Percentiles rank a stretch among this genome's conserved stretches.
These are phyloP conservation scores for Stachybotrys chartarum DNA, from an alignment of 2,329 filamentous ascomycete genomes.

Conservation along the genomic window DNA sequence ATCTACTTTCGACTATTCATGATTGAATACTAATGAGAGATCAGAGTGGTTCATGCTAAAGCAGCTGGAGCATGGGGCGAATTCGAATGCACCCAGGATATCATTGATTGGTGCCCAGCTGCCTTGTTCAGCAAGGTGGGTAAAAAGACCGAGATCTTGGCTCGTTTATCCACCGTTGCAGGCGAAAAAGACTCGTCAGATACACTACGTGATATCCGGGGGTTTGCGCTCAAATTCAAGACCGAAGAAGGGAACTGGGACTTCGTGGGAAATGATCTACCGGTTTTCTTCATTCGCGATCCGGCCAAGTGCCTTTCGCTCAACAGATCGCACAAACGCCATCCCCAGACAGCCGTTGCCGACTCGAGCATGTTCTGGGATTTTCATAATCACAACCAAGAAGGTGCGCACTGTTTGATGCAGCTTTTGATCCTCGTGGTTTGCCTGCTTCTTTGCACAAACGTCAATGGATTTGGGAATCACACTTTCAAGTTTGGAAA, in stretches of 20 bases:
- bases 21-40: neutral
- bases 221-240: constrained; percentile 53
- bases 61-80: constrained; percentile 42
- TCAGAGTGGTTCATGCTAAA: constrained; percentile 22
- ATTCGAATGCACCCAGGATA: constrained; percentile 53
- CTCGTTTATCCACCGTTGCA: constrained; percentile 66
- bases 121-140: constrained; percentile 45
- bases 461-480: constrained; percentile 1
- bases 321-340: constrained; percentile 72
- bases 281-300: constrained; percentile 71
- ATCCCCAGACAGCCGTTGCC: constrained; percentile 65
- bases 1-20: neutral
- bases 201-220: constrained; percentile 61
- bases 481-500: neutral
- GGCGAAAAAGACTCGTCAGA: constrained; percentile 60
- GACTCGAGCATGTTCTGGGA: constrained; percentile 55
- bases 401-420: neutral
- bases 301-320: constrained; percentile 70
- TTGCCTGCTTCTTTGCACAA: neutral
- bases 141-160: constrained; percentile 49
- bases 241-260: constrained; percentile 68
- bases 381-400: constrained; percentile 35
- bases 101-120: constrained; percentile 47
- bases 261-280: constrained; percentile 71
- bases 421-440: neutral